Conservation (phyloP, 345 rosid genomes). For the Dovyalis caffra region DNA sequence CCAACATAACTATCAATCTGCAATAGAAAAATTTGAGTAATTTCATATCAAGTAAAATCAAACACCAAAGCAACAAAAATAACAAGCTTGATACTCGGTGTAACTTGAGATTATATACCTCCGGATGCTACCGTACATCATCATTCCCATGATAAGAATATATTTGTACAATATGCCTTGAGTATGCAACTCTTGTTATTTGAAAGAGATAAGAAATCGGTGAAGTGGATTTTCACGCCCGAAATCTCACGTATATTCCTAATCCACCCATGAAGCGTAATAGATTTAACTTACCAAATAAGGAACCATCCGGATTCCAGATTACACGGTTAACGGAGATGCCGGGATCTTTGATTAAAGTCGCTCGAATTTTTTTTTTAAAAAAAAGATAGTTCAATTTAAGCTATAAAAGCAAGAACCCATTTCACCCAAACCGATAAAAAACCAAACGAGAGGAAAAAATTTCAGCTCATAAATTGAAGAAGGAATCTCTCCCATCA, state of each 20-base stretch:
- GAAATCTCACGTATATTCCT: neutral
- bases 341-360: slow-evolving; percentile 80
- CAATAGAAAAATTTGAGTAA: slow-evolving; percentile 18
- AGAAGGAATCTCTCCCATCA: too few relatives aligned
- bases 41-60: slow-evolving; percentile 9
- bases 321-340: slow-evolving; percentile 94
- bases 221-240: neutral
- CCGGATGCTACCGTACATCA: slow-evolving; percentile 78
- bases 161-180: slow-evolving; percentile 87
- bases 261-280: slow-evolving; percentile 16
- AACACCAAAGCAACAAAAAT: slow-evolving; percentile 3
- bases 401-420: too few relatives aligned
- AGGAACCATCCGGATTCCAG: slow-evolving; percentile 95
- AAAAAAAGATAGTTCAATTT: neutral
- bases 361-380: slow-evolving; percentile 61
- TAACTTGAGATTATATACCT: slow-evolving; percentile 44
- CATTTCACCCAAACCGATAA: too few relatives aligned
- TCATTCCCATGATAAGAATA: slow-evolving; percentile 78
- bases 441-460: too few relatives aligned
- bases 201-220: slow-evolving; percentile 19
- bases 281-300: slow-evolving; percentile 69
- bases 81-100: neutral
- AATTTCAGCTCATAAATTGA: too few relatives aligned
- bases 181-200: slow-evolving; percentile 85
- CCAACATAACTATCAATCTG: slow-evolving; percentile 81